Evolutionary conservation across 176 grass and related monocot species (phyloP), one percentile per base, ranked within the genome.

Genomic region (Oryza nivara): DNA sequence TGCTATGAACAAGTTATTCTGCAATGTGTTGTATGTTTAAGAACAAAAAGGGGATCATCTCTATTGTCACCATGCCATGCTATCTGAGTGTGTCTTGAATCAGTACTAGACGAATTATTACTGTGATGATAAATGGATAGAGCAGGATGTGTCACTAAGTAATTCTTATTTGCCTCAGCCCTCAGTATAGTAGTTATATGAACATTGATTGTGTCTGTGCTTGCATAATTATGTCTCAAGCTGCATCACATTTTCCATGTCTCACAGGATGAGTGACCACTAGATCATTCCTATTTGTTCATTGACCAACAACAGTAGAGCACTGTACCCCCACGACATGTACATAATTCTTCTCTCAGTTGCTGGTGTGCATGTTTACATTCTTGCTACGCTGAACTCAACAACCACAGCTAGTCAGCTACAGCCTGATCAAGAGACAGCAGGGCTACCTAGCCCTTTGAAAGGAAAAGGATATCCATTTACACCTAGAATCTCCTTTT

Each of bases 381-480:
- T 44, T 41, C 30, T 71, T 63, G 49, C 34, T 63, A 30, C 30
- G 15, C 68, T 44, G 22, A 63, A 26, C 56, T 17, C 70, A 44
- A 74, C 26, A 58, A 66, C 70, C 70, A 49, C 54, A 58, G 19
- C 52, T 56, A 19, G 52, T 56, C 72, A 23, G 51, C 66, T 82
- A 77, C 71, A 38, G n/a, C 78, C 72, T 77, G 56, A 25, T 17
- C 28, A 78, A 77, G 48, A 67, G 85, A 79, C 34, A 45, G 47
- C 45, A 83, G 14, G 44, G 22, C 47, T 70, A 52, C 19, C 64
- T 48, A 86, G 84, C 60, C 40, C 74, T 74, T 82, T 80, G 68
- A 74, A 66, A 80, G 68, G 84, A 83, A 90, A 87, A 68, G 4
- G 84, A 87, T 80, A 20, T 66, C 80, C 88, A 86, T 82, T 85